Evolutionary conservation across 495 filamentous ascomycete species (phyloP), one percentile per base, ranked within the genome.

Genomic region (Bacidia rubella): DNA sequence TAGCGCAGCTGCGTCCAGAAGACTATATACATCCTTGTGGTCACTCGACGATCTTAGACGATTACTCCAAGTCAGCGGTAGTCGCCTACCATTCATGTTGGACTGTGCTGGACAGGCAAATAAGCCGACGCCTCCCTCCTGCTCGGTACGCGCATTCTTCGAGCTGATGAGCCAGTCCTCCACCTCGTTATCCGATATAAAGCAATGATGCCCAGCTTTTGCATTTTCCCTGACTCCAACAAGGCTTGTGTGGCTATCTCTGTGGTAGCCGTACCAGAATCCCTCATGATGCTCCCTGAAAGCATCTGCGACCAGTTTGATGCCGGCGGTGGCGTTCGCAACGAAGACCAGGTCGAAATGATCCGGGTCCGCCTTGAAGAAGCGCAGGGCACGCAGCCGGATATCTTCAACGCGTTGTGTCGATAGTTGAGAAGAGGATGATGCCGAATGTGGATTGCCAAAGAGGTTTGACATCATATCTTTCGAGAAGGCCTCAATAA

Each of bases 91-190:
- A 54, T 90, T 85, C 81, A 96, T 82, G 61, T 97, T 96, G 15
- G 90, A 95, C 60, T 97, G 90, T 2, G 79, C 89, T 11, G 90
- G 87, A 61, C 83, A 96, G 15, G 86, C 85, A 61, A 96, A 87
- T 3, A 97, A 66, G 1, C 63, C n/a, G 19, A 21, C 4, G n/a
- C 26, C 4, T 29, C 5, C 20, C 32, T 25, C 26, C 7, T 3
- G 2, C 29, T 5, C 32, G 25, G 19, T 19, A 1, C 7, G 1
- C 1, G 32, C 62, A 5, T 64, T 62, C 19, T 50, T 51, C 43
- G 54, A 53, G 10, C 57, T 60, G n/a, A 61, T 61, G 9, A 87
- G 65, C 87, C 86, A 93, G 0, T 60, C 41, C n/a, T 83, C 75
- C 29, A 94, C 80, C 54, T 83, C 82, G 0, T 63, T 62, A 63